Conservation (phyloP, 2,329 filamentous ascomycete species). For the Ophiostoma tasmaniense region DNA sequence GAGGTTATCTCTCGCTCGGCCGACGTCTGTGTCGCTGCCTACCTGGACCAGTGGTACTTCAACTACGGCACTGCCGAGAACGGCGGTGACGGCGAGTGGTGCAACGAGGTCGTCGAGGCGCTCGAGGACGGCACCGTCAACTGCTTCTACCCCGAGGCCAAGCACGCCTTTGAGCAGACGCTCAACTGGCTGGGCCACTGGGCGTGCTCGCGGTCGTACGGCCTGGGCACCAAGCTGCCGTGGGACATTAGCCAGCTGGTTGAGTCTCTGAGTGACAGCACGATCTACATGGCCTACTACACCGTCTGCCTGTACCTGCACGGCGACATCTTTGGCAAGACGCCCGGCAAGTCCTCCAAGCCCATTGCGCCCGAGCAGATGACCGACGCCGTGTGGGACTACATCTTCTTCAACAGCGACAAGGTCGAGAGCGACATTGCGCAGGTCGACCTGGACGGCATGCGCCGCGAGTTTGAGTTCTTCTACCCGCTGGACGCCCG, state of each 20-base stretch:
- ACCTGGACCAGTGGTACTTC: constrained; percentile 96
- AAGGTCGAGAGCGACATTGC: constrained; percentile 64
- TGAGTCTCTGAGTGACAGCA: constrained; percentile 79
- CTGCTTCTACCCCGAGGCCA: constrained; percentile 69
- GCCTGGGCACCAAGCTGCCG: constrained; percentile 85
- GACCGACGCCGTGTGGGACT: constrained; percentile 94
- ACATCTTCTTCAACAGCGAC: constrained; percentile 74
- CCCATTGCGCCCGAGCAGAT: constrained; percentile 74
- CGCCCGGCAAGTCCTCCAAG: constrained; percentile 56
- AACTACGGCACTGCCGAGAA: constrained; percentile 52
- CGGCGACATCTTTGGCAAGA: constrained; percentile 68
- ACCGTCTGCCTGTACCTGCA: constrained; percentile 61
- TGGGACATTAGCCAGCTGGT: constrained; percentile 91
- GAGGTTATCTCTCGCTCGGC: constrained; percentile 74
- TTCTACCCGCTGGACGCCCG: constrained; percentile 91
- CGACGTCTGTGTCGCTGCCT: constrained; percentile 66
- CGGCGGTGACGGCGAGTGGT: constrained; percentile 75
- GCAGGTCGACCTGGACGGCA: constrained; percentile 54
- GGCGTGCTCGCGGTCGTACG: constrained; percentile 88
- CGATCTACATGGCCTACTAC: constrained; percentile 84
- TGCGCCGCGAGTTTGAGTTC: constrained; percentile 92
- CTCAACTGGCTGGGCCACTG: constrained; percentile 91
- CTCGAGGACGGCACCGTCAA: constrained; percentile 62
- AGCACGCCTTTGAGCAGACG: constrained; percentile 73
- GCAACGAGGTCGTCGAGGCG: constrained; percentile 62